Evolutionary conservation across 768 basidiomycete species (phyloP).

Genomic region (Cyathus striatus): DNA sequence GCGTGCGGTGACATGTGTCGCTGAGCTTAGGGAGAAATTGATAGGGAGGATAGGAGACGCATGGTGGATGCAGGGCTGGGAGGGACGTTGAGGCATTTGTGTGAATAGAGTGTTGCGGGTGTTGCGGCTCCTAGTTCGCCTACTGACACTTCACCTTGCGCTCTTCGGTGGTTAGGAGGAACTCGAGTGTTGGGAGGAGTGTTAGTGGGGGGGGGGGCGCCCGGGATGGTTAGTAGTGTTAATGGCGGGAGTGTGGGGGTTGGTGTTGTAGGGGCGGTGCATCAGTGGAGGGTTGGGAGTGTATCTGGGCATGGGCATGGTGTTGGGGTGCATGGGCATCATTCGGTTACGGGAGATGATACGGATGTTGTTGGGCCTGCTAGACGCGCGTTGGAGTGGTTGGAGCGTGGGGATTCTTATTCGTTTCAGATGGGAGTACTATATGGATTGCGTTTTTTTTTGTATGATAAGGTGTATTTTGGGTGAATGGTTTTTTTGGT

Average conservation of each 20-base stretch:
- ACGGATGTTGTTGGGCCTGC: slow-evolving; percentile 54
- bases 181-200: too few relatives aligned
- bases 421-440: too few relatives aligned
- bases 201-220: too few relatives aligned
- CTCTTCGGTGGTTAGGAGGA: too few relatives aligned
- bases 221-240: too few relatives aligned
- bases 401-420: slow-evolving; percentile 33
- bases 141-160: too few relatives aligned
- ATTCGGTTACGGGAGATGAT: slow-evolving; percentile 51
- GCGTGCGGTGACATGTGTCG: slow-evolving; percentile 57
- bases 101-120: slow-evolving; percentile 29
- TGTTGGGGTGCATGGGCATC: slow-evolving; percentile 16
- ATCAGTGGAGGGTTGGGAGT: slow-evolving; percentile 7
- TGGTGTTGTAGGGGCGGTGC: slow-evolving; percentile 18
- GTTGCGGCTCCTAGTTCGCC: slow-evolving; percentile 7
- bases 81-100: slow-evolving; percentile 32
- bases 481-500: too few relatives aligned
- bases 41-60: slow-evolving; percentile 26
- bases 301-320: slow-evolving; percentile 5
- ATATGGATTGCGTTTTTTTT: too few relatives aligned
- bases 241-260: slow-evolving; percentile 10
- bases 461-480: too few relatives aligned
- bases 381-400: slow-evolving; percentile 48
- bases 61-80: slow-evolving; percentile 36
- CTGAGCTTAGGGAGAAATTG: slow-evolving; percentile 47